Evolutionary conservation across 1,139 yeast genomes (phyloP).

Genomic region (Geotrichum fermentans): DNA sequence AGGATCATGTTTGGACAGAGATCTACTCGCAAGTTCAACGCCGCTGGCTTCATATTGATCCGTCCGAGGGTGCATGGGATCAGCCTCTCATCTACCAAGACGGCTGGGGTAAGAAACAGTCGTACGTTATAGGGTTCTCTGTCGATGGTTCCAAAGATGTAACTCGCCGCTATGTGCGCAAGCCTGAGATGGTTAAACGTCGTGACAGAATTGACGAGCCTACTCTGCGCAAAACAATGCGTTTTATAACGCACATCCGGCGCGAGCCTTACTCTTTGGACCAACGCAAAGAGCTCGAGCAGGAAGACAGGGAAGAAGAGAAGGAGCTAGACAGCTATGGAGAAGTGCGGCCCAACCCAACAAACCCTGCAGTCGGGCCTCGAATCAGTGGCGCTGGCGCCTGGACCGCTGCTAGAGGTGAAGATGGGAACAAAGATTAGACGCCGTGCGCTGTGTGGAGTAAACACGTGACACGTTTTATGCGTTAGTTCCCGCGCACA

Average conservation of each 20-base stretch:
- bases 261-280: conserved; percentile 37
- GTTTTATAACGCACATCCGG: conserved; percentile 40
- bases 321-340: conserved; percentile 35
- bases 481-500: not conserved
- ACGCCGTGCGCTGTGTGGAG: not conserved
- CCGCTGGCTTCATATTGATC: conserved; percentile 85
- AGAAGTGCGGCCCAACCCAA: conserved; percentile 19
- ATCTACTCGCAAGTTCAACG: conserved; percentile 56
- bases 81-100: conserved; percentile 69
- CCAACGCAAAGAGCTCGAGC: conserved; percentile 35
- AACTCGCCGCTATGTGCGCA: conserved; percentile 60
- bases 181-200: conserved; percentile 48
- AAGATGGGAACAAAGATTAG: conserved; percentile 51
- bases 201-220: conserved; percentile 45
- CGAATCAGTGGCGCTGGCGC: conserved; percentile 70
- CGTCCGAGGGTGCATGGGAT: conserved; percentile 83
- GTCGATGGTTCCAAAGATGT: conserved; percentile 62
- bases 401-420: conserved; percentile 78
- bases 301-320: conserved; percentile 43
- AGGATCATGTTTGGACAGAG: conserved; percentile 94
- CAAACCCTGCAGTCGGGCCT: conserved; percentile 29
- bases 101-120: conserved; percentile 94
- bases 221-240: conserved; percentile 41
- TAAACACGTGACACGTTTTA: no score
- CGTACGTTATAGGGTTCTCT: conserved; percentile 70